phyloP scores from a whole-genome alignment of 192 early-diverging fungal species.

The Linnemannia schmuckeri region DNA sequence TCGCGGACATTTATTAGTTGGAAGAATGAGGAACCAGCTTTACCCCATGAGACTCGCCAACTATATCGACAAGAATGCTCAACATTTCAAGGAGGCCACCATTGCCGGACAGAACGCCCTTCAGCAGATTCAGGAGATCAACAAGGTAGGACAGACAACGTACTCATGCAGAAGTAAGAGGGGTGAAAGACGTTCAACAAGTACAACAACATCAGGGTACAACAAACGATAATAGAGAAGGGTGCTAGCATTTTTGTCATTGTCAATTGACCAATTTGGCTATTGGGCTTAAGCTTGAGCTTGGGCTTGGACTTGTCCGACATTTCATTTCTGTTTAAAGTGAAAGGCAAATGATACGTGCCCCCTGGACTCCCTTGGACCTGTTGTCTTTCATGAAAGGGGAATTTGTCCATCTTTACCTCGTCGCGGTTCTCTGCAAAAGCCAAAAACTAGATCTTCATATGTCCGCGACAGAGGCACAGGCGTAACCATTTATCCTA shows the following conservation, averaged over 20 bases:
- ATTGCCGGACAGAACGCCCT: slow-evolving; percentile 35
- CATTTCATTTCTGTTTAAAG: neutral
- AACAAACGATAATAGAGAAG: neutral
- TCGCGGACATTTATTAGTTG: slow-evolving; percentile 14
- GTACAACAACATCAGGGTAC: neutral
- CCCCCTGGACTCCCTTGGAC: neutral
- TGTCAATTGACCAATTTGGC: neutral
- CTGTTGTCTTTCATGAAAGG: too few species aligned
- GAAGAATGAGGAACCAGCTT: slow-evolving; percentile 54
- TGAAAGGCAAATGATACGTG: neutral
- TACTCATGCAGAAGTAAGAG: neutral
- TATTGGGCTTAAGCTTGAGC: neutral
- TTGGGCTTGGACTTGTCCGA: neutral
- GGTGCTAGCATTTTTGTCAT: neutral
- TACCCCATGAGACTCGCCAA: slow-evolving; percentile 49
- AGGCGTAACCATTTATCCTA: neutral
- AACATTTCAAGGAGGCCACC: slow-evolving; percentile 23
- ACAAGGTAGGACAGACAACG: slow-evolving; percentile 22
- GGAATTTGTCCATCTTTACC: neutral
- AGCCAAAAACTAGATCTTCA: neutral
- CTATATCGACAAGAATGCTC: slow-evolving; percentile 46
- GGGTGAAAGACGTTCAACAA: neutral
- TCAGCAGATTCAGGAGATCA: slow-evolving; percentile 36
- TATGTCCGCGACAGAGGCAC: neutral
- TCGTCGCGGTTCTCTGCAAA: neutral